These are phyloP conservation scores for Allium sativum DNA, from an alignment of 106 monocot genomes.

Conservation along the genomic window DNA sequence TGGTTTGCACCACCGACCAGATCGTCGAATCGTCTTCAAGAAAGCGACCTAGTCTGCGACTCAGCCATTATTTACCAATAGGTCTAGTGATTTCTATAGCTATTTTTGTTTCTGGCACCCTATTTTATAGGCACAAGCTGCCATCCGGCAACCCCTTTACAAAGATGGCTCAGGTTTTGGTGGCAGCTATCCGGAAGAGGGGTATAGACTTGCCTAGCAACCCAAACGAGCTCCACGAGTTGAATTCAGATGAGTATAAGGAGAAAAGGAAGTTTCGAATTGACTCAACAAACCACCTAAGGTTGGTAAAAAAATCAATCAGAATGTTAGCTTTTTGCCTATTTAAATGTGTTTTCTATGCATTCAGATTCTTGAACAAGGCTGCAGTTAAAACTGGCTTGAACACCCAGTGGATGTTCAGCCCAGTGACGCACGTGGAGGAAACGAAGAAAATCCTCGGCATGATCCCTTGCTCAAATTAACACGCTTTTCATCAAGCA, in stretches of 20 bases:
- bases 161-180: slow-evolving; percentile 30
- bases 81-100: slow-evolving; percentile 15
- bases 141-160: slow-evolving; percentile 41
- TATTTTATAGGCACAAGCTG: slow-evolving; percentile 38
- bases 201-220: slow-evolving; percentile 18
- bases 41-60: too few species aligned
- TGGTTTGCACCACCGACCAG: too few species aligned
- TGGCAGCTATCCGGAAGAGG: slow-evolving; percentile 29
- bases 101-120: slow-evolving; percentile 37
- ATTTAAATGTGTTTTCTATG: not conserved
- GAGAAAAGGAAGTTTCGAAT: slow-evolving; percentile 21
- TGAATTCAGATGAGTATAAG: slow-evolving; percentile 12
- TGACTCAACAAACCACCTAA: slow-evolving; percentile 16
- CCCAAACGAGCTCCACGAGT: slow-evolving; percentile 32
- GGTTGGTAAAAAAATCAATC: slow-evolving; percentile 7
- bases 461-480: slow-evolving; percentile 47
- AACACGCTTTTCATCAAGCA: slow-evolving; percentile 59
- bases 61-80: too few species aligned
- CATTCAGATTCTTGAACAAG: slow-evolving; percentile 39
- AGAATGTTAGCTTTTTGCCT: not conserved
- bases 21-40: too few species aligned
- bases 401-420: slow-evolving; percentile 19
- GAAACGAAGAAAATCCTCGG: slow-evolving; percentile 58
- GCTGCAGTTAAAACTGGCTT: slow-evolving; percentile 33
- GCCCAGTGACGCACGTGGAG: slow-evolving; percentile 46